A percentile compares a stretch with the other conserved stretches of the same genome.
Conservation (phyloP, 306 rosid genomes). For the Vicia villosa region DNA sequence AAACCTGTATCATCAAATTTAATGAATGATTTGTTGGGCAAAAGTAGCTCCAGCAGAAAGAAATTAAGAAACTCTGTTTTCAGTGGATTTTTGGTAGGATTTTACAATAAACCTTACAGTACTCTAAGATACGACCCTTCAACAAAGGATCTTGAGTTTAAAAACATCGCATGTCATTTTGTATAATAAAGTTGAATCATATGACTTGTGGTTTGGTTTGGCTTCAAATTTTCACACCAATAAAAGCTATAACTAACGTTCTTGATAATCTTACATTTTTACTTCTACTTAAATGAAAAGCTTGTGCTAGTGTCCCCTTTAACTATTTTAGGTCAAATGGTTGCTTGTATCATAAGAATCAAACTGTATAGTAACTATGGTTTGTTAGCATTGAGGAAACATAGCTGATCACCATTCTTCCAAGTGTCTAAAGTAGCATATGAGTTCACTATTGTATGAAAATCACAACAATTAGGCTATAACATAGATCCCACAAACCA, state of each 20-base stretch:
- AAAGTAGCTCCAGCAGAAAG: not conserved
- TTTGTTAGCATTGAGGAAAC: conserved; percentile 7
- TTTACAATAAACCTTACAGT: not conserved
- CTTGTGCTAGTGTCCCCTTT: not conserved
- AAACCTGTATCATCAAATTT: too few species aligned
- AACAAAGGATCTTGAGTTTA: too few species aligned
- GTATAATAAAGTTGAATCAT: not conserved
- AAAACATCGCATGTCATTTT: not conserved
- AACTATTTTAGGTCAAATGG: not conserved
- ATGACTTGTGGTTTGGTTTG: not conserved
- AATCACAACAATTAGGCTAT: conserved; percentile 9
- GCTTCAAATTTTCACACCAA: not conserved
- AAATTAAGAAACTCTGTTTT: too few species aligned
- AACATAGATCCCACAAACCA: not conserved
- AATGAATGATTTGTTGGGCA: too few species aligned
- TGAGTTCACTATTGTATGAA: conserved; percentile 16
- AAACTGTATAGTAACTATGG: conserved; percentile 22
- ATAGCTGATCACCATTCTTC: not conserved
- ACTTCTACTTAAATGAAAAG: not conserved
- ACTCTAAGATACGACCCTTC: not conserved
- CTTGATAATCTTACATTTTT: not conserved
- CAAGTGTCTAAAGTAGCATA: conserved; percentile 10
- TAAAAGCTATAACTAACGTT: not conserved
- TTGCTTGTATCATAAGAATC: conserved; percentile 15
- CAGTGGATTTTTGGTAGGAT: not conserved